Percentiles rank a stretch among this genome's conserved stretches.
Conservation (phyloP, 139 green algal species). For the Micromonas pusilla region DNA sequence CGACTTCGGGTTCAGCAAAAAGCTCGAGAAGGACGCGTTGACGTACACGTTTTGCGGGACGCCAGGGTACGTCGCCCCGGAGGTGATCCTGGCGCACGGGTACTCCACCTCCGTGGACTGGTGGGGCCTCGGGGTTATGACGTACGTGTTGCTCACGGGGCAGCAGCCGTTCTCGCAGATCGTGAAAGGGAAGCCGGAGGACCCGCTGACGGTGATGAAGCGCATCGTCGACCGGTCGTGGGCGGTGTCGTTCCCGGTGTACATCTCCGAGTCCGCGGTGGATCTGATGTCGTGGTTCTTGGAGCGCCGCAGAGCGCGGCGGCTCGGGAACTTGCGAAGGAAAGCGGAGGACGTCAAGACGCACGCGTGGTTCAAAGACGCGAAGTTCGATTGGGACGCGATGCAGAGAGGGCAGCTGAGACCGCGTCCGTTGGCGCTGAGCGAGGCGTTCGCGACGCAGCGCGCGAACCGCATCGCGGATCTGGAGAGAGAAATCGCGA, state of each 20-base stretch:
- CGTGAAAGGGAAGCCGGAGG: slow-evolving; percentile 67
- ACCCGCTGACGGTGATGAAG: slow-evolving; percentile 95
- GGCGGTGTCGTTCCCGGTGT: slow-evolving; percentile 83
- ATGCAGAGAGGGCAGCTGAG: slow-evolving; percentile 38
- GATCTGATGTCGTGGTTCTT: slow-evolving; percentile 77
- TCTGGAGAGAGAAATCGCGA: neutral
- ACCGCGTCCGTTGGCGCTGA: neutral
- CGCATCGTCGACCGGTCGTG: slow-evolving; percentile 91
- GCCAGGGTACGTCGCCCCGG: slow-evolving; percentile 91
- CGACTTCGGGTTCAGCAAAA: slow-evolving; percentile 97
- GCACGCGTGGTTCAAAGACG: slow-evolving; percentile 85
- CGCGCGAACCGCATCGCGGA: neutral
- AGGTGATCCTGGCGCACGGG: slow-evolving; percentile 88
- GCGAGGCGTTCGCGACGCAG: neutral
- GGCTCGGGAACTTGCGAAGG: slow-evolving; percentile 79
- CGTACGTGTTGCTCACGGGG: slow-evolving; percentile 91
- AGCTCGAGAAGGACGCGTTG: slow-evolving; percentile 54
- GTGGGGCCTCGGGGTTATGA: slow-evolving; percentile 88
- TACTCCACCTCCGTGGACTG: slow-evolving; percentile 92
- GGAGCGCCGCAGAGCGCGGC: slow-evolving; percentile 75
- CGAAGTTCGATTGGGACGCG: slow-evolving; percentile 70
- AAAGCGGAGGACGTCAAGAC: slow-evolving; percentile 74
- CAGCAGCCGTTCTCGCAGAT: slow-evolving; percentile 81
- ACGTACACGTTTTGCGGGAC: slow-evolving; percentile 98
- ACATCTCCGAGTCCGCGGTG: slow-evolving; percentile 64